A percentile compares a stretch with the other conserved stretches of the same genome.
Conservation (phyloP, 345 rosid genomes). For the Sonneratia caseolaris region DNA sequence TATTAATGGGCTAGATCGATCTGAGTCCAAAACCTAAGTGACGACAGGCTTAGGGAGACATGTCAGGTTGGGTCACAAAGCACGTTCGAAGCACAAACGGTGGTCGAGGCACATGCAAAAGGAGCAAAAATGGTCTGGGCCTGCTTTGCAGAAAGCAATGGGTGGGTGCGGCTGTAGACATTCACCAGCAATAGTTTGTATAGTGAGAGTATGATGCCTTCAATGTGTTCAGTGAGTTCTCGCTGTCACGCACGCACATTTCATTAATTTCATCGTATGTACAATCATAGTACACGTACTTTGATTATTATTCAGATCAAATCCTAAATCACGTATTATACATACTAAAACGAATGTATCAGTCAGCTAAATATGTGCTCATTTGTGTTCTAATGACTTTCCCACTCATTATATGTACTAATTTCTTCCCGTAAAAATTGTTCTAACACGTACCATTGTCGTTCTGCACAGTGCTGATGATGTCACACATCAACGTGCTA, state of each 20-base stretch:
- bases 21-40: background rate
- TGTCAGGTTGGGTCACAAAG: constrained; percentile 6
- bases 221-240: background rate
- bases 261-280: background rate
- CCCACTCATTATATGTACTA: background rate
- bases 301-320: background rate
- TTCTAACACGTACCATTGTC: too few relatives aligned
- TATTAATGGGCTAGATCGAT: background rate
- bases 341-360: background rate
- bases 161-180: background rate
- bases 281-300: too few relatives aligned
- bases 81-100: constrained; percentile 7
- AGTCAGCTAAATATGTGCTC: background rate
- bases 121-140: background rate
- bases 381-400: background rate
- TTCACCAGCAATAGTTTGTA: background rate
- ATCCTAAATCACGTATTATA: background rate
- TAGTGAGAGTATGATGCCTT: background rate
- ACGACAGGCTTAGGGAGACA: constrained; percentile 1
- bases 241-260: background rate
- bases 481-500: background rate
- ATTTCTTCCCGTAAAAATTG: background rate
- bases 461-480: background rate
- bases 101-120: constrained; percentile 15
- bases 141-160: background rate